Conservation (phyloP, 352 stramenopile species). For the Phytophthora melonis region DNA sequence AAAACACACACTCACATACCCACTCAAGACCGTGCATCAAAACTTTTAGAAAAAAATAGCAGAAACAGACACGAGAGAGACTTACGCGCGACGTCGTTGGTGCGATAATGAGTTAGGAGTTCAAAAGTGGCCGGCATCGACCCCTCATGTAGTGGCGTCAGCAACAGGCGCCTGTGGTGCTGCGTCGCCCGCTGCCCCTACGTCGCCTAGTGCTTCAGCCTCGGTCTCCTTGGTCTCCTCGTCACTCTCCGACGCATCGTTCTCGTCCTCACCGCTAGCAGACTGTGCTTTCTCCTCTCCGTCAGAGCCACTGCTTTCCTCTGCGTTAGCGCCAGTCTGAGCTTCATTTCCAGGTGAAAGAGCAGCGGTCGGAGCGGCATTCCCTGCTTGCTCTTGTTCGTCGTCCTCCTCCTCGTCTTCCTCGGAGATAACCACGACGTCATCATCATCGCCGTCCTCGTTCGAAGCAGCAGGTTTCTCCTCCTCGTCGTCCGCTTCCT, state of each 20-base stretch:
- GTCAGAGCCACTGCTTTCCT: conserved; percentile 19
- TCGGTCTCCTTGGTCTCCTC: conserved; percentile 37
- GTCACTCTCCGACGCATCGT: conserved; percentile 15
- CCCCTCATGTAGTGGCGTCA: conserved; percentile 24
- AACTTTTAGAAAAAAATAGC: conserved; percentile 24
- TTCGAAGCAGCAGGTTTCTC: conserved; percentile 19
- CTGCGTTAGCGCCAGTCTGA: neutral
- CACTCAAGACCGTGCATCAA: conserved; percentile 13
- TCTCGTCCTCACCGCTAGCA: conserved; percentile 27
- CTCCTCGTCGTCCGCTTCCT: conserved; percentile 43
- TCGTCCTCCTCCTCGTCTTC: conserved; percentile 49
- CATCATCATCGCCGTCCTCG: conserved; percentile 43
- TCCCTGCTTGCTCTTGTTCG: conserved; percentile 25
- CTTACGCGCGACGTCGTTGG: conserved; percentile 21
- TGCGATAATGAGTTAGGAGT: conserved; percentile 33
- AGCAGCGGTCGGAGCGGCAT: conserved; percentile 11
- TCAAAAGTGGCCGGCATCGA: conserved; percentile 10
- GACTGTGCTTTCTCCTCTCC: conserved; percentile 32
- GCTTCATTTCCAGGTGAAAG: conserved; percentile 19
- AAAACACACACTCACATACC: conserved; percentile 13
- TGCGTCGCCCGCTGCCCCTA: conserved; percentile 21
- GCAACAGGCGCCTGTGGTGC: conserved; percentile 5
- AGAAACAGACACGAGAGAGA: conserved; percentile 24
- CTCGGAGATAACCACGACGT: conserved; percentile 61
- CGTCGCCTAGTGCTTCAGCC: conserved; percentile 40